A percentile compares a stretch with the other conserved stretches of the same genome.
phyloP scores from a whole-genome alignment of 148 eudicot genomes.

The Talinum fruticosum region DNA sequence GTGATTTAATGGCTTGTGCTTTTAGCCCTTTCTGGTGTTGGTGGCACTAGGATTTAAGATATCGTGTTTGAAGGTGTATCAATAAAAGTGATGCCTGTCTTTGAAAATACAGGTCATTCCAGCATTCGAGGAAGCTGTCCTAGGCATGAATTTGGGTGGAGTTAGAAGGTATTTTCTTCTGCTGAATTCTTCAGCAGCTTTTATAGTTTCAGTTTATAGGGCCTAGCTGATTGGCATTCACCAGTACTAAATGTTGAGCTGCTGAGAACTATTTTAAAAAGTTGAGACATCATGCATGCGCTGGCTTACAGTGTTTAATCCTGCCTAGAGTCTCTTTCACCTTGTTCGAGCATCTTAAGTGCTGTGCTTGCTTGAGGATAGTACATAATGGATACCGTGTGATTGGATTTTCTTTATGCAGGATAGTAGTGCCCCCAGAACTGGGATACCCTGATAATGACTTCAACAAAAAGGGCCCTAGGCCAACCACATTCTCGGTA shows the following conservation, averaged over 20 bases:
- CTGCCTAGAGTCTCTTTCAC: background rate
- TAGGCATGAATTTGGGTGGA: constrained; percentile 85
- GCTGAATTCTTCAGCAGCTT: background rate
- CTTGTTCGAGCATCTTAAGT: background rate
- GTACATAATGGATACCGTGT: background rate
- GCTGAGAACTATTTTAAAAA: background rate
- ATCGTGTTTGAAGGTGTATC: background rate
- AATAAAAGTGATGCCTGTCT: constrained; percentile 13
- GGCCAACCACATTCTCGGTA: constrained; percentile 97
- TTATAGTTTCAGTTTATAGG: background rate
- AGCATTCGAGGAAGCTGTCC: constrained; percentile 93
- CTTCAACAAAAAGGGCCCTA: constrained; percentile 81
- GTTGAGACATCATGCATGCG: background rate
- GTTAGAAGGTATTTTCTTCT: constrained; percentile 60
- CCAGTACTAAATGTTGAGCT: background rate
- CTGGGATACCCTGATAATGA: constrained; percentile 88
- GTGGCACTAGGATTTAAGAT: background rate
- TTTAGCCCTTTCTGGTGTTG: background rate
- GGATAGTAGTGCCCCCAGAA: constrained; percentile 95
- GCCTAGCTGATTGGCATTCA: background rate
- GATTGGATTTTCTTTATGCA: constrained; percentile 31
- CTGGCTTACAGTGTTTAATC: background rate
- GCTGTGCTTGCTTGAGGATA: background rate
- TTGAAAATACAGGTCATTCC: constrained; percentile 73
- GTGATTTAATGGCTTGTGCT: background rate